Evolutionary conservation across 805 yeast species (phyloP), one percentile per base, ranked within the genome.

Genomic region (Barnettozyma siamensis): DNA sequence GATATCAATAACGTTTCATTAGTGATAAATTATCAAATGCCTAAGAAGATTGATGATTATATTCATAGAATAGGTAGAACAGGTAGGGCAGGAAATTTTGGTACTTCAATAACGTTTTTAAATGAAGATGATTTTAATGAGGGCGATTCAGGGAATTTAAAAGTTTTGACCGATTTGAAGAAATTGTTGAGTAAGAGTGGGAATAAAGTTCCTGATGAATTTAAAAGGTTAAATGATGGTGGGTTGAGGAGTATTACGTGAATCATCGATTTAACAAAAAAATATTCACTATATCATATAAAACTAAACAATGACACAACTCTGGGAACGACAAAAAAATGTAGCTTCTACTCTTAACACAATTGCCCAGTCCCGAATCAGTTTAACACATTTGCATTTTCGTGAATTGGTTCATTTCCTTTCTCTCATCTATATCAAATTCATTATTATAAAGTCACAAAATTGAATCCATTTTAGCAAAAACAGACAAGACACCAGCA

Each of bases 21-120:
- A 28, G 98, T 91, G 9, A 61, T 93, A 17, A 93, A 91, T 59
- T 89, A 73, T 56, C 96, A 91, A 51, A 82, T 89, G 89, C 66
- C 88, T 9, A 75, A 71, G 47, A 69, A 70, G 27, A 75, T 88
- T 34, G 96, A 88, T 47, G 89, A 83, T 44, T 91, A 88, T 53
- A 76, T 91, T 16, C 99, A 91, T 63, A 73, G 98, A 57, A 83
- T 91, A 38, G 99, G 99, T 43, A 79, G 99, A 64, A 91, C 99
- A 0, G 99, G 98, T 30, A 76, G 99, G 61, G 97, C 96, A 0
- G 98, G 97, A 0, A 77, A 75, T 35, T 58, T 58, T 6, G 99
- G 99, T 34, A 68, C 73, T 9, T 83, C 96, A 5, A 67, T 80
- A 11, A 83, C 96, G 0, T 84, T 86, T 48, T 59, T 88, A 47